A percentile compares a stretch with the other conserved stretches of the same genome.
Evolutionary conservation across 306 rosid genomes (phyloP).

Genomic region (Purshia tridentata): DNA sequence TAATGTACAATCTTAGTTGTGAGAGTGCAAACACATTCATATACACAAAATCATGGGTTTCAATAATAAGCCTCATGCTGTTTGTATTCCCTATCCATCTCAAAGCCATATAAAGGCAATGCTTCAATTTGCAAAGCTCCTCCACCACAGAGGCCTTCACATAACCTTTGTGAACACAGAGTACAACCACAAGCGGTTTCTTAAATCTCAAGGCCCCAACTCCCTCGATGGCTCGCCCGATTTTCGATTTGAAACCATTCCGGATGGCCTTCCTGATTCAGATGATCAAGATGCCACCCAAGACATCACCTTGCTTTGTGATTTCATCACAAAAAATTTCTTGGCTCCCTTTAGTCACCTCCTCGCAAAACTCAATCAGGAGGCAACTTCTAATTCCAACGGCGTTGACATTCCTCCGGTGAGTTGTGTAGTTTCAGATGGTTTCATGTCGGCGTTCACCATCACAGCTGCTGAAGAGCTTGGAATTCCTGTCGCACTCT

Average conservation of each 20-base stretch:
- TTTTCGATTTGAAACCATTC: slow-evolving; percentile 15
- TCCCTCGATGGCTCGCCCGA: not conserved
- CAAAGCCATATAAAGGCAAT: slow-evolving; percentile 18
- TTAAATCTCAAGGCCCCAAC: slow-evolving; percentile 2
- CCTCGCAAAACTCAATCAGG: not conserved
- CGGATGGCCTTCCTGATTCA: not conserved
- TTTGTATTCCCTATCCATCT: not conserved
- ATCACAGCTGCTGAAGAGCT: slow-evolving; percentile 2
- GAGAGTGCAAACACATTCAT: too few species aligned
- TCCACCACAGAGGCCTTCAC: slow-evolving; percentile 14
- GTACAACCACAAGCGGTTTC: slow-evolving; percentile 20
- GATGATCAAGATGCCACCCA: not conserved
- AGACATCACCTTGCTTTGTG: not conserved
- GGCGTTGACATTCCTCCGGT: slow-evolving; percentile 4
- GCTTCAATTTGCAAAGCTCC: slow-evolving; percentile 12
- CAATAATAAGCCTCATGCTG: not conserved
- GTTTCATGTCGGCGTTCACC: not conserved
- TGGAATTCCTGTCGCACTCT: slow-evolving; percentile 1
- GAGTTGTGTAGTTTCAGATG: slow-evolving; percentile 12
- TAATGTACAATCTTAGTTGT: too few species aligned
- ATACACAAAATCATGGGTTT: not conserved
- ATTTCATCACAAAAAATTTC: not conserved
- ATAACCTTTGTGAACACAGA: slow-evolving; percentile 17
- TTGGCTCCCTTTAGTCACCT: not conserved
- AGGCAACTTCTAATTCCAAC: too few species aligned